phyloP scores from a whole-genome alignment of 352 stramenopile species.

The Phytophthora hybrid region DNA sequence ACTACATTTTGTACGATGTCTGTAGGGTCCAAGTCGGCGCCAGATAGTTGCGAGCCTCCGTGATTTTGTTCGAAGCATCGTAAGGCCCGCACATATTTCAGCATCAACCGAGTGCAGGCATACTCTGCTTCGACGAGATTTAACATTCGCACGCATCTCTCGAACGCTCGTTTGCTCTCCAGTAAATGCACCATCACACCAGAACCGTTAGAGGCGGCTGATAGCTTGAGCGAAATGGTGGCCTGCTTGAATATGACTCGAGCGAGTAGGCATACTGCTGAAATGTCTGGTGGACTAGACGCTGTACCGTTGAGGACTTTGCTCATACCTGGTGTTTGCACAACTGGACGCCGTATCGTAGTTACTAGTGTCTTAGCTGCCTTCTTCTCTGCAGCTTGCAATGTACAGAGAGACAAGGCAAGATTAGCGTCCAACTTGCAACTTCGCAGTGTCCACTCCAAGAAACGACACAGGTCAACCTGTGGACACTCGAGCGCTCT shows the following conservation, averaged over 20 bases:
- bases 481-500: constrained; percentile 25
- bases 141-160: constrained; percentile 30
- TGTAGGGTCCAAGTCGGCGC: constrained; percentile 6
- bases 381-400: constrained; percentile 37
- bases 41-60: neutral
- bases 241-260: constrained; percentile 49
- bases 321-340: constrained; percentile 9
- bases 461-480: constrained; percentile 40
- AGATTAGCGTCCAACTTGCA: constrained; percentile 35
- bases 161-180: constrained; percentile 28
- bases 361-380: constrained; percentile 24
- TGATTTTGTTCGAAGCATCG: constrained; percentile 4
- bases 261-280: constrained; percentile 37
- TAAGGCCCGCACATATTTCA: constrained; percentile 29
- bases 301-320: neutral
- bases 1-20: constrained; percentile 33
- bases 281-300: constrained; percentile 25
- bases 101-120: constrained; percentile 21
- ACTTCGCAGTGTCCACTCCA: constrained; percentile 43
- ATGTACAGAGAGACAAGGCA: constrained; percentile 13
- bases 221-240: constrained; percentile 30
- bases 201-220: constrained; percentile 1
- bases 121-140: constrained; percentile 29
- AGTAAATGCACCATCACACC: constrained; percentile 14
- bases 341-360: constrained; percentile 17